Conservation (phyloP, 805 yeast genomes). For the Saccharomycopsis sp. region DNA sequence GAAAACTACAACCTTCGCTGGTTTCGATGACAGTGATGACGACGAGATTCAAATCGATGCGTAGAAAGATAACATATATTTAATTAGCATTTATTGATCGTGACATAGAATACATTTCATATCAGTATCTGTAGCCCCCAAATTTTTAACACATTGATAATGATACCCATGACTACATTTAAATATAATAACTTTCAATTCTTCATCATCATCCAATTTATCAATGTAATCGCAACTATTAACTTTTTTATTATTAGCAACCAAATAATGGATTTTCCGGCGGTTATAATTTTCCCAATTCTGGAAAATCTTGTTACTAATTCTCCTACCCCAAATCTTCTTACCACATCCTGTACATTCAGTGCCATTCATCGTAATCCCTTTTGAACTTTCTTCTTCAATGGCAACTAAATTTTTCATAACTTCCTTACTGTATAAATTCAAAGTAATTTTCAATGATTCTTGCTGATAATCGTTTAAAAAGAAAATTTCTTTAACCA, state of each 20-base stretch:
- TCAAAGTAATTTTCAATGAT: conserved; percentile 39
- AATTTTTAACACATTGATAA: conserved; percentile 42
- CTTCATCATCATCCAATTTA: conserved; percentile 14
- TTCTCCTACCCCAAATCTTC: conserved; percentile 60
- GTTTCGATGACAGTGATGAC: conserved; percentile 5
- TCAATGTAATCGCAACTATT: conserved; percentile 17
- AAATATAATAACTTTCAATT: conserved; percentile 41
- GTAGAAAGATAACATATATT: not conserved
- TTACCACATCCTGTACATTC: conserved; percentile 77
- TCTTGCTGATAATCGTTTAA: conserved; percentile 60
- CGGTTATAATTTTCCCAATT: conserved; percentile 48
- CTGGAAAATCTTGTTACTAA: conserved; percentile 41
- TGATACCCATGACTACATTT: conserved; percentile 66
- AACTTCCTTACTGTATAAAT: conserved; percentile 27
- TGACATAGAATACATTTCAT: conserved; percentile 38
- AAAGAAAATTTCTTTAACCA: conserved; percentile 55
- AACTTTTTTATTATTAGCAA: conserved; percentile 6
- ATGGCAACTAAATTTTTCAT: conserved; percentile 41
- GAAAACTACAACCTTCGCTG: conserved; percentile 11
- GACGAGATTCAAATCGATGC: no score
- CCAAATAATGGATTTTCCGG: conserved; percentile 23
- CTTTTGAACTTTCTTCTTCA: conserved; percentile 38
- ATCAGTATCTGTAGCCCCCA: conserved; percentile 32
- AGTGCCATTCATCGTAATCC: conserved; percentile 53
- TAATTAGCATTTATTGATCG: not conserved